Evolutionary conservation across 2,329 filamentous ascomycete species (phyloP), one percentile per base, ranked within the genome.

Genomic region (Phyllosticta citrichinensis): DNA sequence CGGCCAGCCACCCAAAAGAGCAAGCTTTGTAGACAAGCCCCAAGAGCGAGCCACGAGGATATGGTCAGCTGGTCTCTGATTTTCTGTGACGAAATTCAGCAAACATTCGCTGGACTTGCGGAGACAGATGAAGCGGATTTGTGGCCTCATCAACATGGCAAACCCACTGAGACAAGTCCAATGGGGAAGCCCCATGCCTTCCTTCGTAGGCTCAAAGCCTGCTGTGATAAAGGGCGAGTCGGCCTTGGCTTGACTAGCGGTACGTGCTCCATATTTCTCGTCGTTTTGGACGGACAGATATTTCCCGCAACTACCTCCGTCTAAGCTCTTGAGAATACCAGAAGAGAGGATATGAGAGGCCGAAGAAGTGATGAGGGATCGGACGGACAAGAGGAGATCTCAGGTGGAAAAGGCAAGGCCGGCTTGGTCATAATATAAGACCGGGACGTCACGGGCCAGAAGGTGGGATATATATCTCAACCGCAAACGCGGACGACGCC

Each of bases 11-110:
- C 58, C 11, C 74, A 64, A 55, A 74, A 70, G 8, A 74, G 62
- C 3, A 71, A 11, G 50, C 70, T 70, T 67, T 79, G 76, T 9
- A 75, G 59, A 20, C 72, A 61, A 33, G 73, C 74, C 40, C 77
- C 75, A 14, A 77, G 24, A 27, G 74, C 64, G 19, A 79, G 71
- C 74, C 74, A 77, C 17, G 74, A 76, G 11, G 72, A 66, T 61
- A 77, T 67, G 22, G 68, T 67, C 63, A 78, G 62, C 25, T 62
- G 60, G 52, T 55, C 24, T 12, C 53, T 56, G 14, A 62, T 33
- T 8, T 54, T 12, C 60, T 62, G 55, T 1, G 50, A 17, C 14
- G 17, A 4, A 9, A 2, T 10, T 57, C 22, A 62, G 47, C 19
- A 9, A 40, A 30, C 6, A 5, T 30, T 2, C 17, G n/a, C 17